These are phyloP conservation scores for Syzygium syzygioides DNA, from an alignment of 441 rosid genomes.

Conservation along the genomic window DNA sequence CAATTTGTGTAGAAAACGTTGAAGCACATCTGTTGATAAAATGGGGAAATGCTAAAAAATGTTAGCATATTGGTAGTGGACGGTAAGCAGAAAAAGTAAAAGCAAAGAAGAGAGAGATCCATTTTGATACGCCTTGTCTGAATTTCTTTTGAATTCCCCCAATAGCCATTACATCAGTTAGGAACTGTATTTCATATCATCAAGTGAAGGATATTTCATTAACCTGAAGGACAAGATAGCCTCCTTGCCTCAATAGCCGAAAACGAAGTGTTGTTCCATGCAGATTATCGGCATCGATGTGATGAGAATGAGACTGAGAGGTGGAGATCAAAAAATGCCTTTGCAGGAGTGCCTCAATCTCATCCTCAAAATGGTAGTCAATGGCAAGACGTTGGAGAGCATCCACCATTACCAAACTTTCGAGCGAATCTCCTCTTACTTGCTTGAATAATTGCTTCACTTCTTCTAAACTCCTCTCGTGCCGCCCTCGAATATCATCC, in stretches of 20 bases:
- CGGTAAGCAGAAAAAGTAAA: background rate
- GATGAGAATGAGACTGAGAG: background rate
- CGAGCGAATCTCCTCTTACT: slow-evolving; percentile 7
- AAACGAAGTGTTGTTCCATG: slow-evolving; percentile 39
- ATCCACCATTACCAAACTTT: slow-evolving; percentile 38
- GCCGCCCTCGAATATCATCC: slow-evolving; percentile 6
- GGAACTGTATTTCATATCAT: background rate
- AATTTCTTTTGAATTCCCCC: background rate
- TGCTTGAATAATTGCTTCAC: slow-evolving; percentile 1
- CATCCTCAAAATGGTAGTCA: slow-evolving; percentile 35
- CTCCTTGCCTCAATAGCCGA: slow-evolving; percentile 53
- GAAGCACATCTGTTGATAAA: slow-evolving; percentile 25
- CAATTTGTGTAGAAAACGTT: slow-evolving; percentile 4
- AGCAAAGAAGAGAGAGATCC: background rate
- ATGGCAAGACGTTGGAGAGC: slow-evolving; percentile 45
- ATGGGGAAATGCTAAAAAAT: background rate
- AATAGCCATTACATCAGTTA: background rate
- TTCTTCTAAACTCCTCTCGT: slow-evolving; percentile 1
- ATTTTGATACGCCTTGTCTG: background rate
- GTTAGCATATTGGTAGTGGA: background rate
- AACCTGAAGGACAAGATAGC: slow-evolving; percentile 38
- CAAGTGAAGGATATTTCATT: background rate
- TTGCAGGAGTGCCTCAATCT: slow-evolving; percentile 31
- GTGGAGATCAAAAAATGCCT: slow-evolving; percentile 6
- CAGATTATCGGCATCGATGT: slow-evolving; percentile 11